Conservation (phyloP, 2,329 filamentous ascomycete genomes). For the Gaeumannomyces tritici region DNA sequence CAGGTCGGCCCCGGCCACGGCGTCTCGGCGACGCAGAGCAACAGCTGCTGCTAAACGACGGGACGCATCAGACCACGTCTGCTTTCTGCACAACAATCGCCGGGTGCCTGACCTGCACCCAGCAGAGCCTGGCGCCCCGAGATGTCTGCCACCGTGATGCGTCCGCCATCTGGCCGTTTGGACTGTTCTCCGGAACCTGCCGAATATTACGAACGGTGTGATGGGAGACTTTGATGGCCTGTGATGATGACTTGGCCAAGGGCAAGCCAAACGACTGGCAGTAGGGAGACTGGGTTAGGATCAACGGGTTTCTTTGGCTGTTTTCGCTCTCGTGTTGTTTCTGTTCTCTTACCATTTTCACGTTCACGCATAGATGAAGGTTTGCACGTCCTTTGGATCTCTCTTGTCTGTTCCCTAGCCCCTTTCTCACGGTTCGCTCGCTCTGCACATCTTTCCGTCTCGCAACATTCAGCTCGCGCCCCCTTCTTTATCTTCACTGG, state of each 20-base stretch:
- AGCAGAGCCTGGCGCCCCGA: background rate
- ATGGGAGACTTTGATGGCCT: background rate
- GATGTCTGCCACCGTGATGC: background rate
- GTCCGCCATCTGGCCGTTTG: background rate
- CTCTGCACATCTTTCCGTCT: background rate
- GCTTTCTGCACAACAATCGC: background rate
- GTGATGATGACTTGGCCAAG: background rate
- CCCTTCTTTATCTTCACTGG: background rate
- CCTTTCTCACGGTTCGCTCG: background rate
- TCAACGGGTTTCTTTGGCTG: background rate
- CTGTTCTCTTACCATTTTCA: constrained; percentile 1
- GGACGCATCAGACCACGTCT: background rate
- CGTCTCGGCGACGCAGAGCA: constrained; percentile 49
- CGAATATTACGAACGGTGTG: background rate
- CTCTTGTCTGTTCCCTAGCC: background rate
- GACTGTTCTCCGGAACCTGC: background rate
- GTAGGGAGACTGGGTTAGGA: background rate
- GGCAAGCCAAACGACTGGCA: background rate
- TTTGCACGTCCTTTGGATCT: background rate
- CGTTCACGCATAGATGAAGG: constrained; percentile 5
- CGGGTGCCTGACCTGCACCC: background rate
- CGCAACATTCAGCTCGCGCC: background rate
- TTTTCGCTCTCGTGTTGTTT: background rate
- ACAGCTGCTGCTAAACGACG: constrained; percentile 22
- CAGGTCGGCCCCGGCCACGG: constrained; percentile 93